A percentile compares a stretch with the other conserved stretches of the same genome.
Evolutionary conservation across 2,329 filamentous ascomycete genomes (phyloP).

Genomic region (Cladosporium sp.): DNA sequence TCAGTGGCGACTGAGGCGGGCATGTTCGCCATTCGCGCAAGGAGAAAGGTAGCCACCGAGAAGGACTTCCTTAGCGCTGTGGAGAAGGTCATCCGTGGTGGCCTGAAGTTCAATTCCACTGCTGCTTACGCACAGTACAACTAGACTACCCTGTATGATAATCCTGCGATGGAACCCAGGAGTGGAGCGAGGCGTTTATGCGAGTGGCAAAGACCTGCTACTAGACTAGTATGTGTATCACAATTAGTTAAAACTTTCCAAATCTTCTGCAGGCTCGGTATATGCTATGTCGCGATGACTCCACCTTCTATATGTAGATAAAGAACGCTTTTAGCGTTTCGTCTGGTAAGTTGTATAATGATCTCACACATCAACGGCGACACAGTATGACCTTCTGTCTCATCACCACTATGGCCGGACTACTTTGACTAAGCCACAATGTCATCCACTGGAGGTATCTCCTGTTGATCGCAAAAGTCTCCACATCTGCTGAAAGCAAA

Average conservation of each 20-base stretch:
- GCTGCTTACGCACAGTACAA: conserved; percentile 99
- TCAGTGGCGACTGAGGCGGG: conserved; percentile 97
- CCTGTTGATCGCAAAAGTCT: neutral
- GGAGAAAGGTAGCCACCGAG: conserved; percentile 96
- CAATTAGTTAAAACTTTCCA: conserved; percentile 3
- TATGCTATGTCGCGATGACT: neutral
- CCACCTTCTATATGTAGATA: too few relatives aligned
- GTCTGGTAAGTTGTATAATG: neutral
- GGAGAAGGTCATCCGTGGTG: conserved; percentile 99
- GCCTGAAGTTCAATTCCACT: conserved; percentile 98
- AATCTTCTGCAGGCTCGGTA: neutral
- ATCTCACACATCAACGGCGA: neutral
- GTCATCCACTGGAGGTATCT: neutral
- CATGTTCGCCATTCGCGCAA: conserved; percentile 94
- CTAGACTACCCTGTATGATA: conserved; percentile 52
- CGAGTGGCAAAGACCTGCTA: neutral
- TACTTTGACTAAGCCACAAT: neutral
- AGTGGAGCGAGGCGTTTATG: conserved; percentile 17
- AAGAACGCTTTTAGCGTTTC: too few relatives aligned
- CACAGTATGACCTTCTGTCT: neutral
- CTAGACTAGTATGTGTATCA: conserved; percentile 17
- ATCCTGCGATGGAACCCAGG: neutral
- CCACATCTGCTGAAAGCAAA: neutral
- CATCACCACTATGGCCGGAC: neutral
- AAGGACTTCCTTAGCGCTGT: conserved; percentile 98